These are phyloP conservation scores for Paracamarosporium sp. DNA, from an alignment of 2,329 filamentous ascomycete genomes.

Conservation along the genomic window DNA sequence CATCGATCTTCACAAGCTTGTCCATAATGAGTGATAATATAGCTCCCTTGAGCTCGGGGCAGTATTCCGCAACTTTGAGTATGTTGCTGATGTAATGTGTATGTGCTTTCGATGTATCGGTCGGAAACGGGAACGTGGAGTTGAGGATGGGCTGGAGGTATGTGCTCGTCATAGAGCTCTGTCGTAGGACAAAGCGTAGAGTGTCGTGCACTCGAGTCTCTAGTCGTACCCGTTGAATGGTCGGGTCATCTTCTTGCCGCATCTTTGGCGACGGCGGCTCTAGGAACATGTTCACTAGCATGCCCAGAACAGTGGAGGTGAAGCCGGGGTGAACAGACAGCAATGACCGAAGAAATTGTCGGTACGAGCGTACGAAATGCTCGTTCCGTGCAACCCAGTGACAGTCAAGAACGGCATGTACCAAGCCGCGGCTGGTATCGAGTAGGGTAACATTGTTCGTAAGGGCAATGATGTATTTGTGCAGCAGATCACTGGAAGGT, in stretches of 20 bases:
- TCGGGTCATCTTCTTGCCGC: conserved; percentile 60
- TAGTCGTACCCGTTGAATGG: conserved; percentile 69
- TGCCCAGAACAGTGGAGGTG: conserved; percentile 74
- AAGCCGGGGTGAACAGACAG: conserved; percentile 84
- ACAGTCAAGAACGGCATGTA: conserved; percentile 64
- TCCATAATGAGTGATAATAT: conserved; percentile 85
- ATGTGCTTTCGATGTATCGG: conserved; percentile 79
- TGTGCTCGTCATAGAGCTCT: conserved; percentile 80
- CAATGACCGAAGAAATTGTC: conserved; percentile 66
- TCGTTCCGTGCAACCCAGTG: conserved; percentile 69
- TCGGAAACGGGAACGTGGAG: conserved; percentile 75
- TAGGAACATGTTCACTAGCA: conserved; percentile 81
- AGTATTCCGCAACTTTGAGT: conserved; percentile 77
- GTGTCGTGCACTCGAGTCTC: conserved; percentile 77
- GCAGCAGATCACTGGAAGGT: conserved; percentile 59
- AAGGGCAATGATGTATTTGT: conserved; percentile 66
- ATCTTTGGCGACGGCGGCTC: conserved; percentile 63
- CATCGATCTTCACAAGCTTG: conserved; percentile 90
- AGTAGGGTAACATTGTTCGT: conserved; percentile 63
- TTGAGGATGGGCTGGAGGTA: conserved; percentile 72
- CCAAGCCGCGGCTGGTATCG: conserved; percentile 64
- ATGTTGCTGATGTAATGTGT: conserved; percentile 89
- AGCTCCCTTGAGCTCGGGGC: conserved; percentile 77
- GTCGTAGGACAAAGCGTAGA: conserved; percentile 76
- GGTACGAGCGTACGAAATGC: conserved; percentile 63